Percentiles rank a stretch among this genome's conserved stretches.
Evolutionary conservation across 805 yeast species (phyloP).

Genomic region (Candida insectalens): DNA sequence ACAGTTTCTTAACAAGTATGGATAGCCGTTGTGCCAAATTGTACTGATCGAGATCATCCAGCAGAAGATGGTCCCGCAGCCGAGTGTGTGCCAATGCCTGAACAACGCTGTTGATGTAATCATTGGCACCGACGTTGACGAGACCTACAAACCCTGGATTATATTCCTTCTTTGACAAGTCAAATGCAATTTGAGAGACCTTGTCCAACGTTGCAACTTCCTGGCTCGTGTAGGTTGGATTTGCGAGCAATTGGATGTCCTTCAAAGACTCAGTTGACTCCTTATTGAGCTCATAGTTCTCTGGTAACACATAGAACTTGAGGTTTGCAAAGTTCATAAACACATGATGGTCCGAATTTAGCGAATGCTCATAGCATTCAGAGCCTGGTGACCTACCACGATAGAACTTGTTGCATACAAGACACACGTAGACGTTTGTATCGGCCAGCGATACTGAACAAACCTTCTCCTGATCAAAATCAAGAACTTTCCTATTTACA

Average conservation of each 20-base stretch:
- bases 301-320: conserved; percentile 55
- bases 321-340: conserved; percentile 44
- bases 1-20: conserved; percentile 42
- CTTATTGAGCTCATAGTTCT: conserved; percentile 32
- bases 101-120: conserved; percentile 48
- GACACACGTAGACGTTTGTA: conserved; percentile 59
- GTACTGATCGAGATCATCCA: conserved; percentile 9
- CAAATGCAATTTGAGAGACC: conserved; percentile 21
- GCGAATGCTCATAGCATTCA: conserved; percentile 59
- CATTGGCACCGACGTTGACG: conserved; percentile 41
- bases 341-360: conserved; percentile 53
- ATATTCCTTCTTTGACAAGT: conserved; percentile 37
- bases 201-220: conserved; percentile 24
- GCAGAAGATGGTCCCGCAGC: conserved; percentile 37
- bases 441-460: conserved; percentile 57
- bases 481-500: conserved; percentile 35
- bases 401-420: conserved; percentile 64
- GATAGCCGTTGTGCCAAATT: conserved; percentile 32
- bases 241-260: conserved; percentile 42
- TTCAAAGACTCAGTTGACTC: conserved; percentile 27
- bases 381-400: conserved; percentile 60
- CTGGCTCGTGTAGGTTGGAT: conserved; percentile 36
- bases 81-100: conserved; percentile 45
- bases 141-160: conserved; percentile 59
- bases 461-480: conserved; percentile 61